Percentiles rank a stretch among this genome's conserved stretches.
These are phyloP conservation scores for Xylaria sp. DNA, from an alignment of 2,329 filamentous ascomycete genomes.

Conservation along the genomic window DNA sequence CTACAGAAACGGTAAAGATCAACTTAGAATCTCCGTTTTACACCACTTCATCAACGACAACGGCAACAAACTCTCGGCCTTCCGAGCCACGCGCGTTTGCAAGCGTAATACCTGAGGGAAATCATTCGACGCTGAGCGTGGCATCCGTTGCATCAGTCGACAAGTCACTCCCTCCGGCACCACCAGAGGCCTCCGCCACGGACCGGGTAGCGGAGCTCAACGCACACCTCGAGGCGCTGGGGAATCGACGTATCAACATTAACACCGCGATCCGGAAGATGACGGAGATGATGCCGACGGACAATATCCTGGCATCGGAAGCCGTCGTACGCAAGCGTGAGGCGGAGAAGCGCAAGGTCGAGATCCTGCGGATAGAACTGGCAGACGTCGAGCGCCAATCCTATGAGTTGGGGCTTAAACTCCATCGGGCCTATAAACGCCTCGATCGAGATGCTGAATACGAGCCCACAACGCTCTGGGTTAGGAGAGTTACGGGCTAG, in stretches of 20 bases:
- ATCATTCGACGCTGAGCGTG: slow-evolving; percentile 31
- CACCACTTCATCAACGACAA: slow-evolving; percentile 18
- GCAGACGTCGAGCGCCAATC: slow-evolving; percentile 76
- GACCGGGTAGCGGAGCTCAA: slow-evolving; percentile 72
- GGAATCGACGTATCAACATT: slow-evolving; percentile 73
- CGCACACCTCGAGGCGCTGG: slow-evolving; percentile 67
- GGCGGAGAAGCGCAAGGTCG: slow-evolving; percentile 68
- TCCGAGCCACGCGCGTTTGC: slow-evolving; percentile 7
- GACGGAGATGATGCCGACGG: slow-evolving; percentile 76
- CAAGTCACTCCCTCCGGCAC: slow-evolving; percentile 67
- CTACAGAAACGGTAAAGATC: slow-evolving; percentile 39
- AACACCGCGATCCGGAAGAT: slow-evolving; percentile 75
- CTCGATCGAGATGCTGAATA: slow-evolving; percentile 69
- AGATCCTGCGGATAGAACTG: slow-evolving; percentile 68
- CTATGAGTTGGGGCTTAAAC: slow-evolving; percentile 76
- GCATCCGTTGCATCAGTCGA: slow-evolving; percentile 40
- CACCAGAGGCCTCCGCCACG: slow-evolving; percentile 60
- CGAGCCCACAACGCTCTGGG: slow-evolving; percentile 76
- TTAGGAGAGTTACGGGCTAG: slow-evolving; percentile 74
- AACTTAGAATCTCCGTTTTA: slow-evolving; percentile 40
- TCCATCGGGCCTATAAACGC: slow-evolving; percentile 77
- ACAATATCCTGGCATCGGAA: slow-evolving; percentile 69
- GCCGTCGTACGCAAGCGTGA: slow-evolving; percentile 64
- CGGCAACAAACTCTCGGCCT: slow-evolving; percentile 20
- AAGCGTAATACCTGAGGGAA: slow-evolving; percentile 20